A percentile compares a stretch with the other conserved stretches of the same genome.
These are phyloP conservation scores for Cyclocybe aegerita DNA, from an alignment of 768 basidiomycete species.

Conservation along the genomic window DNA sequence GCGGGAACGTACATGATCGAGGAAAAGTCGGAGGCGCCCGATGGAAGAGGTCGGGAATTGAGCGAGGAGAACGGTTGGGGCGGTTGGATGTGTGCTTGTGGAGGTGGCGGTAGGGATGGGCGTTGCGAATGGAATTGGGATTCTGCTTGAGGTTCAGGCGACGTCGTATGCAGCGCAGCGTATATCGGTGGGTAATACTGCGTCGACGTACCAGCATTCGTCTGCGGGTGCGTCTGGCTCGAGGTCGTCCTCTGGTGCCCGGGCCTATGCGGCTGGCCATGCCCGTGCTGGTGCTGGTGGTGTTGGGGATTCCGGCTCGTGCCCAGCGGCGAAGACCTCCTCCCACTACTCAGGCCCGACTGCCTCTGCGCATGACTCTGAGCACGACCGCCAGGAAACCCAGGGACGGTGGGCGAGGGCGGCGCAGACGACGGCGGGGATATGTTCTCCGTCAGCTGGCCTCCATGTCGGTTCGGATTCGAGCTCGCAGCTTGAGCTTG, in stretches of 20 bases:
- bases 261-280: not conserved
- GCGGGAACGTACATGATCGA: no score
- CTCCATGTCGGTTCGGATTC: no score
- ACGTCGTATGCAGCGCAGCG: not conserved
- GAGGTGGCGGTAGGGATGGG: constrained; percentile 5
- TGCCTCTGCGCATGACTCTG: not conserved
- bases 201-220: not conserved
- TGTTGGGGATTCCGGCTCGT: not conserved
- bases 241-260: not conserved
- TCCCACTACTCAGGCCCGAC: not conserved
- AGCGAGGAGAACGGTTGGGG: not conserved
- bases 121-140: no score
- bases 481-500: constrained; percentile 6
- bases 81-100: constrained; percentile 1
- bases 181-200: not conserved
- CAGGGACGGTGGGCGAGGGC: constrained; percentile 8
- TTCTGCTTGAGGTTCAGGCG: constrained; percentile 7
- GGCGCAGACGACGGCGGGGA: constrained; percentile 6
- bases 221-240: not conserved
- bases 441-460: constrained; percentile 8
- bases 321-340: not conserved
- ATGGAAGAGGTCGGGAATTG: no score
- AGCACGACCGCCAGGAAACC: not conserved
- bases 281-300: not conserved
- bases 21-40: no score